Evolutionary conservation across 164 flowering plant genomes (phyloP), one percentile per base, ranked within the genome.

Genomic region (Aristolochia contorta): DNA sequence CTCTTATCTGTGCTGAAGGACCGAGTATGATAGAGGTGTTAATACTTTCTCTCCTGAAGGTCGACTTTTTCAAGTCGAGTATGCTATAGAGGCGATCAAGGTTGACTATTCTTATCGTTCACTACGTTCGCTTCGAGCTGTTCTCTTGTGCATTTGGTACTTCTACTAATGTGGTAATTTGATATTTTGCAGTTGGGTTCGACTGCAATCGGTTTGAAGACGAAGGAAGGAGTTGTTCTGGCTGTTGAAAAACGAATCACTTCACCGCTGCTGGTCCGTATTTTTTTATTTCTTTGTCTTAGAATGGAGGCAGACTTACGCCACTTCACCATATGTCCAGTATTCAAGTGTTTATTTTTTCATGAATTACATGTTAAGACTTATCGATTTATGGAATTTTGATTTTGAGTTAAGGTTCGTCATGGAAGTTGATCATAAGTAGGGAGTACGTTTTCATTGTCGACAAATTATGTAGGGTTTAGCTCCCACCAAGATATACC

Each of bases 11-110:
- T 43, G 6, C 65, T 70, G 45, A 62, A 89, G 97, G 89, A 92
- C 97, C 55, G 98, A 92, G 82, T 92, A 92, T 67, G 98, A 92
- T 64, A 84, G 97, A 79, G 98, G 98, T 15, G 98, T 92, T 47
- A 92, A 92, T 72, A 92, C 98, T 43, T 92, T 92, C 78, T 92
- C 98, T 7, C 98, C 98, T 0, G 98, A 92, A 79, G 98, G 98
- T 0, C 61, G 97, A 54, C 72, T 92, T 78, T 89, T 89, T 78
- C 97, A 89, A 72, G 98, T 92, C 46, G 98, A 92, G 69, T 92
- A 92, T 67, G 98, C 98, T 1, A 92, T 92, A 61, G 98, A 92
- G 61, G 98, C 98, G 46, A 92, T 92, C 72, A 92, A 92, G 96
- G 98, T 92, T 37, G 10, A 37, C 12, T 7, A 37, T 10, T 37